These are phyloP conservation scores for Gnaphalium uliginosum DNA, from an alignment of 129 eudicot genomes.

Conservation along the genomic window DNA sequence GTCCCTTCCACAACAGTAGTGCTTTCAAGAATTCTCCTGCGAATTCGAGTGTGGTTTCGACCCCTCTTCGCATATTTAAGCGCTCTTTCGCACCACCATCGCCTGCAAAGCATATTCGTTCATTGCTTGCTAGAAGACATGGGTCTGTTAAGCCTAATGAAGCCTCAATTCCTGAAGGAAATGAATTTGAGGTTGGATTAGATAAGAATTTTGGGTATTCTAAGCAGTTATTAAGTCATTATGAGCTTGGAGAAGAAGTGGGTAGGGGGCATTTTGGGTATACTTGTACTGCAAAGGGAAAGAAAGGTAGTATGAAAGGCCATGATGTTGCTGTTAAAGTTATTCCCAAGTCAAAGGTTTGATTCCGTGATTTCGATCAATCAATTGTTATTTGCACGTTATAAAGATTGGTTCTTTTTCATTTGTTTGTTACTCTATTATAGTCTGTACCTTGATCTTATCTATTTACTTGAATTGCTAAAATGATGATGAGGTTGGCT, in stretches of 20 bases:
- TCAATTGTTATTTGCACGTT: not conserved
- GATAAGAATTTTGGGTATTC: constrained; percentile 92
- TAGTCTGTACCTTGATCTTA: not conserved
- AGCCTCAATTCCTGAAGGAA: constrained; percentile 93
- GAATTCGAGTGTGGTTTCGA: constrained; percentile 73
- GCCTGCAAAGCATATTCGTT: constrained; percentile 93
- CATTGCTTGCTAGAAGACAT: constrained; percentile 87
- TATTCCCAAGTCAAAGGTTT: constrained; percentile 95
- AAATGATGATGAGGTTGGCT: constrained; percentile 24
- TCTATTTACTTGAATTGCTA: constrained; percentile 23
- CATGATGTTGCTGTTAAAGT: constrained; percentile 97
- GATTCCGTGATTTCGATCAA: constrained; percentile 17
- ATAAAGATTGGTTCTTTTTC: not conserved
- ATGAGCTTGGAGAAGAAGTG: constrained; percentile 91
- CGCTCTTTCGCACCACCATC: constrained; percentile 97
- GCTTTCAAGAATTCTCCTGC: constrained; percentile 89
- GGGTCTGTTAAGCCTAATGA: constrained; percentile 93
- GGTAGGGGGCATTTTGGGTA: constrained; percentile 98
- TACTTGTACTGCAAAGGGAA: constrained; percentile 85
- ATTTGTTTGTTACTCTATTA: constrained; percentile 2
- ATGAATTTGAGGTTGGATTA: constrained; percentile 77
- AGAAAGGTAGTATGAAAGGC: constrained; percentile 93
- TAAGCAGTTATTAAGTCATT: constrained; percentile 64
- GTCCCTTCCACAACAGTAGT: constrained; percentile 71
- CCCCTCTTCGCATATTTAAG: constrained; percentile 79